Evolutionary conservation across 371 early-diverging fungal genomes (phyloP), one percentile per base, ranked within the genome.

Genomic region (Mortierella sp.): DNA sequence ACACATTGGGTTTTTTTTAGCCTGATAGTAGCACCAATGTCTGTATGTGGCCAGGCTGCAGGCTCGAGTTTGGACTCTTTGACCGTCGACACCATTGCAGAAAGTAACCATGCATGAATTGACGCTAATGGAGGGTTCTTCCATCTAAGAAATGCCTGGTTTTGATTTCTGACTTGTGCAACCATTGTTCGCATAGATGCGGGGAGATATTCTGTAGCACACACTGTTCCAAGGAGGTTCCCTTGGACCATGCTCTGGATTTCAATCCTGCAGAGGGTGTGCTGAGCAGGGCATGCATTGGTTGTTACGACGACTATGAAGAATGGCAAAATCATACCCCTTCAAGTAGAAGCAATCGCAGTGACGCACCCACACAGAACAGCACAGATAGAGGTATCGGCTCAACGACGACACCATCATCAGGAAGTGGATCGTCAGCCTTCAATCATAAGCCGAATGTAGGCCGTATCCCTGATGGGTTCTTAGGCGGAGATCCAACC

Each of bases 41-140:
- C n/a, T 74, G 76, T 54, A 69, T 65, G 4, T 74, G 76, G 76
- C 76, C 76, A 28, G 69, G 76, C 1, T 74, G 76, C 24, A 28
- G 54, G n/a, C 61, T 69, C 12, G 65, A 69, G 47, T 74, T 74
- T 31, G 51, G 62, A 4, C 64, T 74, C 66, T 74, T 74, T 65
- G 70, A 74, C 26, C 61, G 76, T 0, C 61, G 76, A 41, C 76
- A 74, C 26, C 76, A 74, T n/a, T 74, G 76, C 24, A 51, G 76
- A 54, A 74, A 64, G 74, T 74, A 64, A 30, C 23, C 13, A 2
- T 42, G 19, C 7, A 14, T 46, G 9, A 14, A n/a, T 46, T n/a
- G n/a, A n/a, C n/a, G n/a, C n/a, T n/a, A n/a, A n/a, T n/a, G n/a
- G 18, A 42, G 24, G 12, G 12, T 24, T 0, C 50, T 26, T 16